These are phyloP conservation scores for Oryza longistaminata DNA, from an alignment of 176 grass and related monocot genomes.

Conservation along the genomic window DNA sequence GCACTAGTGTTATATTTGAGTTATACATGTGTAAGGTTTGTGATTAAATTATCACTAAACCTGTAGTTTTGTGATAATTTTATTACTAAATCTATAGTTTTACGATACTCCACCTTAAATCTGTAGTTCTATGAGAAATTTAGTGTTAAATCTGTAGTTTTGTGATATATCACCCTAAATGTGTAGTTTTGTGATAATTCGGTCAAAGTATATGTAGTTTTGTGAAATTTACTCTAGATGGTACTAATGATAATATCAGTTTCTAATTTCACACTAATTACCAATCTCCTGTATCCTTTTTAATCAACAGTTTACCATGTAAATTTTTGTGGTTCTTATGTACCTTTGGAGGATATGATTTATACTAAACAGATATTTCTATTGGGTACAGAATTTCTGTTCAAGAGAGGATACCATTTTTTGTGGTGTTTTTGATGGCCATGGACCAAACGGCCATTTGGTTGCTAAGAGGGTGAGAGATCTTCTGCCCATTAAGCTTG, in stretches of 20 bases:
- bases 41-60: too few relatives aligned
- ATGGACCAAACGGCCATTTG: slow-evolving; percentile 88
- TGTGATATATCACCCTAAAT: too few relatives aligned
- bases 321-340: slow-evolving; percentile 1
- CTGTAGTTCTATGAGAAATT: too few relatives aligned
- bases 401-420: slow-evolving; percentile 78
- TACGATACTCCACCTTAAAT: too few relatives aligned
- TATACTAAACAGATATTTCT: slow-evolving; percentile 26
- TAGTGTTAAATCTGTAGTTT: too few relatives aligned
- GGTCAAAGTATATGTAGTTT: too few relatives aligned
- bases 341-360: neutral
- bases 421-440: slow-evolving; percentile 95
- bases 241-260: slow-evolving; percentile 5
- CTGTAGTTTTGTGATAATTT: too few relatives aligned
- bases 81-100: too few relatives aligned
- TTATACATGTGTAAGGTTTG: too few relatives aligned
- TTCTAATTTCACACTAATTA: slow-evolving; percentile 14
- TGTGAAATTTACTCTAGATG: neutral
- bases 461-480: slow-evolving; percentile 94
- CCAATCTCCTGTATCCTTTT: slow-evolving; percentile 1
- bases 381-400: slow-evolving; percentile 74
- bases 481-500: slow-evolving; percentile 75
- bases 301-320: slow-evolving; percentile 27
- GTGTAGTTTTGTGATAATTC: too few relatives aligned
- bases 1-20: too few relatives aligned